phyloP scores from a whole-genome alignment of 2,329 filamentous ascomycete genomes.

The Ophiosphaerella herpotricha region DNA sequence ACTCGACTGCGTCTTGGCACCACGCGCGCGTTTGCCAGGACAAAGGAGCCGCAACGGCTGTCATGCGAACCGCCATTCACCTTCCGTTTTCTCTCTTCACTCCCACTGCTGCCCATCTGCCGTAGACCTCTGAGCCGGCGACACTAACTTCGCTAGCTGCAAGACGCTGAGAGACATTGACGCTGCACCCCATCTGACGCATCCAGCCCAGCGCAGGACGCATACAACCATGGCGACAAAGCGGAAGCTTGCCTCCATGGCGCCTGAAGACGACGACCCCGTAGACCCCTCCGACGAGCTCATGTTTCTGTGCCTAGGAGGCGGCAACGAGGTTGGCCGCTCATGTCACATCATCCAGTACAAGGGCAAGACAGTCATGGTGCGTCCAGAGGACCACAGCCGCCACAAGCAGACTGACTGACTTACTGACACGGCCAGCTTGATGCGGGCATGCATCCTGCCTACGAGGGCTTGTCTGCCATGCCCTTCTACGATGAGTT shows the following conservation, averaged over 20 bases:
- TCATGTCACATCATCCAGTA: conserved; percentile 99
- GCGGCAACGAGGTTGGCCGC: conserved; percentile 94
- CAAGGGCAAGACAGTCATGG: conserved; percentile 99
- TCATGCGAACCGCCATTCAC: background rate
- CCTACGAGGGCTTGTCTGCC: conserved; percentile 89
- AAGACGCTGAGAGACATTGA: background rate
- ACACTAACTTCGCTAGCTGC: conserved; percentile 8
- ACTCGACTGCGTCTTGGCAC: conserved; percentile 27
- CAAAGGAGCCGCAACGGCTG: conserved; percentile 20
- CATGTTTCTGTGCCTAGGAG: conserved; percentile 89
- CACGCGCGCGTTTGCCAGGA: conserved; percentile 25
- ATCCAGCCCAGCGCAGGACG: background rate
- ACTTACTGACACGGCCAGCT: conserved; percentile 62
- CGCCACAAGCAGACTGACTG: background rate
- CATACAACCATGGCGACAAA: conserved; percentile 78
- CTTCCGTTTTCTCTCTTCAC: conserved; percentile 1
- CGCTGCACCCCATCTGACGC: conserved; percentile 1
- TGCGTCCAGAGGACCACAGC: conserved; percentile 51
- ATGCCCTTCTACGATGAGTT: conserved; percentile 99
- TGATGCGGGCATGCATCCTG: conserved; percentile 95
- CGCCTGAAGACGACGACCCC: conserved; percentile 77
- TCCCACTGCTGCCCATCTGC: background rate
- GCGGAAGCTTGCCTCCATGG: conserved; percentile 82
- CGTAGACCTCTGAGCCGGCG: background rate
- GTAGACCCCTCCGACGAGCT: conserved; percentile 93